Conservation (phyloP, 768 basidiomycete species). For the Agaricus subrufescens region DNA sequence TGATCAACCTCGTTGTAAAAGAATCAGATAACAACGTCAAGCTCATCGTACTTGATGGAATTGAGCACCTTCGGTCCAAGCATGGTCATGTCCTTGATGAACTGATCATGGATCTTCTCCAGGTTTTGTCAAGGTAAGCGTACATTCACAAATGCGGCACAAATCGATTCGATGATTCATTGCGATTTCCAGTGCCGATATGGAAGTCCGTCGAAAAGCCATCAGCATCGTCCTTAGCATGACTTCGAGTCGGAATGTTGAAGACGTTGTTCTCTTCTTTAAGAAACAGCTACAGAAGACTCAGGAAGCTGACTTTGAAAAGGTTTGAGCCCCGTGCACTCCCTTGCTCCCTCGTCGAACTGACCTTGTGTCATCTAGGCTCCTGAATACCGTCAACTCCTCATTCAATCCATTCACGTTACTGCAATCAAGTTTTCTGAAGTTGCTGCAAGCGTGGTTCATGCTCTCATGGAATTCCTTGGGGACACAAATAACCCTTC, state of each 20-base stretch:
- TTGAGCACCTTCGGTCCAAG: conserved; percentile 75
- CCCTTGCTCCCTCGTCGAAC: background rate
- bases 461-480: conserved; percentile 91
- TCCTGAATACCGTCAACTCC: conserved; percentile 89
- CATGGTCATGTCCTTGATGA: conserved; percentile 88
- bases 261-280: conserved; percentile 92
- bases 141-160: background rate
- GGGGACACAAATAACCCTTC: conserved; percentile 94
- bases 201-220: conserved; percentile 94
- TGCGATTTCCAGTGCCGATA: conserved; percentile 64
- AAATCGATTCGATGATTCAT: background rate
- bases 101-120: conserved; percentile 93
- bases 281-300: conserved; percentile 98
- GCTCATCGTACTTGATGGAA: conserved; percentile 90
- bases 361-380: conserved; percentile 44
- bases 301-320: conserved; percentile 88
- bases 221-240: conserved; percentile 86
- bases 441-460: conserved; percentile 92
- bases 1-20: conserved; percentile 86
- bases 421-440: conserved; percentile 97
- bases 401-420: conserved; percentile 96
- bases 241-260: conserved; percentile 92
- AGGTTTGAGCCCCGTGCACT: conserved; percentile 40
- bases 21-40: conserved; percentile 99
- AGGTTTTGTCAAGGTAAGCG: conserved; percentile 73